A percentile compares a stretch with the other conserved stretches of the same genome.
These are phyloP conservation scores for Sporobolus alterniflorus DNA, from an alignment of 202 grass and related monocot species.

Conservation along the genomic window DNA sequence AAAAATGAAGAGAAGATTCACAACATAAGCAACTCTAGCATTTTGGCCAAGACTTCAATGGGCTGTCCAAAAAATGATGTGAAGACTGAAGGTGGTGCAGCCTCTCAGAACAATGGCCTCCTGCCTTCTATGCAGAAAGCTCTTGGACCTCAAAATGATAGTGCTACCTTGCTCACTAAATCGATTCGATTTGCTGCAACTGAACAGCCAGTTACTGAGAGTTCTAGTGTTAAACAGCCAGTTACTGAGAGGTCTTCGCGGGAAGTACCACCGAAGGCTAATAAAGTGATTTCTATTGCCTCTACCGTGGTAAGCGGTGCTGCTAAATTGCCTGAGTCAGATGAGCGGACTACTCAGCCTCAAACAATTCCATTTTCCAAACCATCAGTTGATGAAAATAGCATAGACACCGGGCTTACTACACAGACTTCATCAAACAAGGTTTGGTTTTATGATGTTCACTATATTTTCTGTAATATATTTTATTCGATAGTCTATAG, in stretches of 20 bases:
- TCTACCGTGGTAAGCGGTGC: not conserved
- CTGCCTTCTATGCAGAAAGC: slow-evolving; percentile 14
- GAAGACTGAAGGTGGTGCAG: slow-evolving; percentile 32
- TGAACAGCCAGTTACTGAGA: not conserved
- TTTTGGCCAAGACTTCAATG: slow-evolving; percentile 7
- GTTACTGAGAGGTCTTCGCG: not conserved
- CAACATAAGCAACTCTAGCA: slow-evolving; percentile 12
- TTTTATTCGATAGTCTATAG: not conserved
- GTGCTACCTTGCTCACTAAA: slow-evolving; percentile 21
- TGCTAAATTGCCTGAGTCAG: not conserved
- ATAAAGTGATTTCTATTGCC: not conserved
- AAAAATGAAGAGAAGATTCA: slow-evolving; percentile 37
- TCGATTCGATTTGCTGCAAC: slow-evolving; percentile 16
- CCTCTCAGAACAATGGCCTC: not conserved
- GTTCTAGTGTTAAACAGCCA: slow-evolving; percentile 22
- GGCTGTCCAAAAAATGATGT: slow-evolving; percentile 24
- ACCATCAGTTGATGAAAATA: slow-evolving; percentile 4
- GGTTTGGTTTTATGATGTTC: slow-evolving; percentile 19
- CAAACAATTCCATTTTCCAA: slow-evolving; percentile 24
- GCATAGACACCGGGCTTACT: not conserved
- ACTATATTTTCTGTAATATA: slow-evolving; percentile 5
- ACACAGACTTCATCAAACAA: slow-evolving; percentile 17
- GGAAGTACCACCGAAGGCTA: slow-evolving; percentile 20
- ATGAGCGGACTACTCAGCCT: slow-evolving; percentile 26
- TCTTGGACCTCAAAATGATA: slow-evolving; percentile 12